These are phyloP conservation scores for Neurospora sublineolata DNA, from an alignment of 495 filamentous ascomycete genomes.

Conservation along the genomic window DNA sequence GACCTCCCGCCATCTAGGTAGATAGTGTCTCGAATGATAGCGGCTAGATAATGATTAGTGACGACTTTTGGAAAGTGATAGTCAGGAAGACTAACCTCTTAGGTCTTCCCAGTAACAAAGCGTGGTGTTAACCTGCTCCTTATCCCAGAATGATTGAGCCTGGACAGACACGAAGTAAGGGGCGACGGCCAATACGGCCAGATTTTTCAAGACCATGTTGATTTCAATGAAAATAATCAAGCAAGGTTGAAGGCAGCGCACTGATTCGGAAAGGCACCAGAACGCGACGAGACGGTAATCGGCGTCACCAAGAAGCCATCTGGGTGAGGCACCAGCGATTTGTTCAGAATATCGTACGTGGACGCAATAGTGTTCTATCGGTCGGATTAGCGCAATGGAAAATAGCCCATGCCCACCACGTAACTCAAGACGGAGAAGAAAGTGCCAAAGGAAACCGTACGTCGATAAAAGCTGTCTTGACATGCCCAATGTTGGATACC, in stretches of 20 bases:
- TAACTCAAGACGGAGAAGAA: not conserved
- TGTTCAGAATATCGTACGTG: not conserved
- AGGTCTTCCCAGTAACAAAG: slow-evolving; percentile 47
- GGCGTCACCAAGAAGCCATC: not conserved
- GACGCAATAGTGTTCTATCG: not conserved
- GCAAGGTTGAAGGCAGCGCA: too few relatives aligned
- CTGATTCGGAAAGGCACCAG: not conserved
- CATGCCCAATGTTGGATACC: not conserved
- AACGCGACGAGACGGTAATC: not conserved
- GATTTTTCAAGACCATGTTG: not conserved
- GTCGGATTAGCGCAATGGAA: not conserved
- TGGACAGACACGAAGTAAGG: not conserved
- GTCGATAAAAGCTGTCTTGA: not conserved
- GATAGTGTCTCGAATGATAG: slow-evolving; percentile 51
- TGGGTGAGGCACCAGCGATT: not conserved
- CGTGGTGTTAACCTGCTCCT: slow-evolving; percentile 37
- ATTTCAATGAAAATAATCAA: too few relatives aligned
- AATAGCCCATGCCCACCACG: not conserved
- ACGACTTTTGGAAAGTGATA: too few relatives aligned
- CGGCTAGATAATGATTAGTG: slow-evolving; percentile 27
- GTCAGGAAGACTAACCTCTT: slow-evolving; percentile 32
- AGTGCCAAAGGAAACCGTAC: not conserved
- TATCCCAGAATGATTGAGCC: slow-evolving; percentile 27
- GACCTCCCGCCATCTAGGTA: slow-evolving; percentile 57
- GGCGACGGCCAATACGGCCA: slow-evolving; percentile 8